Conservation (phyloP, 1,284 basidiomycete genomes). For the Neolentinus lepideus region DNA sequence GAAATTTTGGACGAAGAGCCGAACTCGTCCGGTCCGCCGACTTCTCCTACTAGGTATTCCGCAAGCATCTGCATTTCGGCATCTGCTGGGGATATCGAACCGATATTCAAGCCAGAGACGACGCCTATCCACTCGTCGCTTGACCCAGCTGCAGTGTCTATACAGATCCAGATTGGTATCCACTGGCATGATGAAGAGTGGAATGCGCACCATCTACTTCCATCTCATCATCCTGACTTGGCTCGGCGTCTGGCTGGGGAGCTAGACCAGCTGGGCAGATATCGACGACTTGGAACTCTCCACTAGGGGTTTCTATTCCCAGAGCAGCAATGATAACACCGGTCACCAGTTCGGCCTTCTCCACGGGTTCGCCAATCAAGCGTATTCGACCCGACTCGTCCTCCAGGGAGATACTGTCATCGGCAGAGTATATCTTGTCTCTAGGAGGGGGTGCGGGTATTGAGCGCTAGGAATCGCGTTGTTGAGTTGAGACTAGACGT, state of each 20-base stretch:
- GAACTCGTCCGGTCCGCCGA: slow-evolving; percentile 63
- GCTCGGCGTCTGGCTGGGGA: slow-evolving; percentile 34
- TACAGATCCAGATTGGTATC: neutral
- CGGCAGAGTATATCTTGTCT: slow-evolving; percentile 69
- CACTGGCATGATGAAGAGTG: neutral
- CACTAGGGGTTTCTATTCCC: slow-evolving; percentile 82
- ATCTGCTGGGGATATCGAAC: slow-evolving; percentile 56
- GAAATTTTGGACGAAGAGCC: slow-evolving; percentile 66
- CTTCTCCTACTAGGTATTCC: slow-evolving; percentile 86
- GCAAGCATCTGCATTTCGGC: slow-evolving; percentile 73
- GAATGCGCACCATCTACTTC: slow-evolving; percentile 24
- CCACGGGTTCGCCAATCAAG: slow-evolving; percentile 70
- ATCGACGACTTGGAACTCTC: slow-evolving; percentile 95
- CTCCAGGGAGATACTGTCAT: slow-evolving; percentile 86
- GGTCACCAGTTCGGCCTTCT: slow-evolving; percentile 65
- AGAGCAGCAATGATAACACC: slow-evolving; percentile 88
- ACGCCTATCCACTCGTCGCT: slow-evolving; percentile 73
- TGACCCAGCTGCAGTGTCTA: neutral
- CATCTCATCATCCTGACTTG: slow-evolving; percentile 11
- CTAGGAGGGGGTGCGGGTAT: slow-evolving; percentile 77
- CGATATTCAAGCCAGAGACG: slow-evolving; percentile 77
- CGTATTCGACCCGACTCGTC: slow-evolving; percentile 92
- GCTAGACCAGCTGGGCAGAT: slow-evolving; percentile 82
- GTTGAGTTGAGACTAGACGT: slow-evolving; percentile 6
- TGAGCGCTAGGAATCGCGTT: slow-evolving; percentile 63